These are phyloP conservation scores for Pythium aristosporum DNA, from an alignment of 352 stramenopile species.

Conservation along the genomic window DNA sequence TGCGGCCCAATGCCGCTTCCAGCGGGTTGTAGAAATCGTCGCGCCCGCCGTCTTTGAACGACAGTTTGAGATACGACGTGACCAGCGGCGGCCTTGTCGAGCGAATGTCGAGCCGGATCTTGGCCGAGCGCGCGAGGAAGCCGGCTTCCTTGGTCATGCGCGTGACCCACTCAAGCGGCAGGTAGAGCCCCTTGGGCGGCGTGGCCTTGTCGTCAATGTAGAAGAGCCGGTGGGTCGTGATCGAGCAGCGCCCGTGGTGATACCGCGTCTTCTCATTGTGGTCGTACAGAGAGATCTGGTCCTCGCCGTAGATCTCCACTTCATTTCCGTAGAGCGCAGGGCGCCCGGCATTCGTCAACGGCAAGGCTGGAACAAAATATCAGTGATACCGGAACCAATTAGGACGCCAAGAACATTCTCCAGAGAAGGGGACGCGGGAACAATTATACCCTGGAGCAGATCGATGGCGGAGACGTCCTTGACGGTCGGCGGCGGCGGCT, in stretches of 20 bases:
- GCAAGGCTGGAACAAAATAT: slow-evolving; percentile 41
- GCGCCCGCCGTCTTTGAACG: slow-evolving; percentile 82
- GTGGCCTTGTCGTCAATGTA: slow-evolving; percentile 66
- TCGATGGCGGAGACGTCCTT: slow-evolving; percentile 52
- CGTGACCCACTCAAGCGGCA: slow-evolving; percentile 72
- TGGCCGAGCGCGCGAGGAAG: slow-evolving; percentile 82
- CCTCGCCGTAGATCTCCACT: slow-evolving; percentile 88
- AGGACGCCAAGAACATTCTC: neutral
- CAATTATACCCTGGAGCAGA: slow-evolving; percentile 56
- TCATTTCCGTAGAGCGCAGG: slow-evolving; percentile 75
- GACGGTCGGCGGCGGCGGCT: slow-evolving; percentile 3
- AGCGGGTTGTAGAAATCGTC: slow-evolving; percentile 85
- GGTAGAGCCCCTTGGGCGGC: slow-evolving; percentile 58
- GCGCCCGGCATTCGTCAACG: slow-evolving; percentile 65
- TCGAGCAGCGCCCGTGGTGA: slow-evolving; percentile 64
- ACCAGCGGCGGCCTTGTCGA: slow-evolving; percentile 36
- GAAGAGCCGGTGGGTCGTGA: slow-evolving; percentile 85
- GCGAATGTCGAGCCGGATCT: slow-evolving; percentile 74
- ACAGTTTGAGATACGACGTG: slow-evolving; percentile 80
- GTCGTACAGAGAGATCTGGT: slow-evolving; percentile 84
- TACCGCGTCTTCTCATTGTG: slow-evolving; percentile 74
- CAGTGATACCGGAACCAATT: neutral
- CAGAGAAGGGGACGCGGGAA: neutral
- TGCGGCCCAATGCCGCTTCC: slow-evolving; percentile 58
- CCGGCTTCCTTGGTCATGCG: slow-evolving; percentile 76